Conservation (phyloP, 306 rosid species). For the Quercus glauca region DNA sequence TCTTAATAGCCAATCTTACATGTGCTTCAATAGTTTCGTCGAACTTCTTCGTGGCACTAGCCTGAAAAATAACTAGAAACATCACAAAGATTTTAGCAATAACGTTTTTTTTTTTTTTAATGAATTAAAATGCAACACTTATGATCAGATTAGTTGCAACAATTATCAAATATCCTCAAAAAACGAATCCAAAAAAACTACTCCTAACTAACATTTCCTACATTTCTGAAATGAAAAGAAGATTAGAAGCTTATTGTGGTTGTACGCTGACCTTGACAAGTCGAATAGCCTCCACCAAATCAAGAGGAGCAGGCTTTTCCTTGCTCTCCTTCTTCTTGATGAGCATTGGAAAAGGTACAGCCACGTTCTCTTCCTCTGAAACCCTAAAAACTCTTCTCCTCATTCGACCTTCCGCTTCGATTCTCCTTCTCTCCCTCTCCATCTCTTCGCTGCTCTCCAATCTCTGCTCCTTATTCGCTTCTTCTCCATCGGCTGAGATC, state of each 20-base stretch:
- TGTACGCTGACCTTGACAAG: conserved; percentile 68
- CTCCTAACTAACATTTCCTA: not conserved
- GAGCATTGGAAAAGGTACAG: conserved; percentile 68
- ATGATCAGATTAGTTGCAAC: no score
- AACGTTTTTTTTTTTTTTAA: not conserved
- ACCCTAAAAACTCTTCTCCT: conserved; percentile 43
- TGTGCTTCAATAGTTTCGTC: conserved; percentile 97
- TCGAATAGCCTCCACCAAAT: conserved; percentile 79
- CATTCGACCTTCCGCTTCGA: conserved; percentile 41
- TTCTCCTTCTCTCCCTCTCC: conserved; percentile 50
- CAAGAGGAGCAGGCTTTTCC: conserved; percentile 61
- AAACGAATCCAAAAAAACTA: not conserved
- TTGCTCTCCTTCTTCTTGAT: conserved; percentile 57
- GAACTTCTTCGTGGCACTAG: conserved; percentile 61
- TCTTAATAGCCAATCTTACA: conserved; percentile 73
- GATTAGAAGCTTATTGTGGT: not conserved
- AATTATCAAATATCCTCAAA: no score
- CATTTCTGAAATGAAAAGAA: not conserved
- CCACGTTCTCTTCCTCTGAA: conserved; percentile 49
- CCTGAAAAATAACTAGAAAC: conserved; percentile 58
- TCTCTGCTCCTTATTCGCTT: conserved; percentile 1
- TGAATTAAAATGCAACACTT: no score
- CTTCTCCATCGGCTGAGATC: conserved; percentile 8
- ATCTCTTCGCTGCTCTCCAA: conserved; percentile 19
- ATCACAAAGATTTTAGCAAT: conserved; percentile 21